Base-by-base conservation (phyloP, 257 asterid genomes). In the Jaltomata sinuosa region DNA sequence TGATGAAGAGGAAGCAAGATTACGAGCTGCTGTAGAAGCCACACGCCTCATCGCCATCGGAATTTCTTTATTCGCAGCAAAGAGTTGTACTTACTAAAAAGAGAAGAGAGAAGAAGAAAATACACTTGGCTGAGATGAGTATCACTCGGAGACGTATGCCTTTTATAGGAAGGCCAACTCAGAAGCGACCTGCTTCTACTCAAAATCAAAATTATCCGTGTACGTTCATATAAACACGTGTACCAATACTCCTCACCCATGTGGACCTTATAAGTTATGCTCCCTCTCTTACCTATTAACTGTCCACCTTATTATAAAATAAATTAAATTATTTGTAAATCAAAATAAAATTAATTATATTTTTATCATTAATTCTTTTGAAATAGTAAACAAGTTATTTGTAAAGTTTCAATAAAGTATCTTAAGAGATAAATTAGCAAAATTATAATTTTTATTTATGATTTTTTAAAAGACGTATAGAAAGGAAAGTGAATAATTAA, bases 11-110 rank as follows among this genome's bases (percentile, higher is more conserved):
- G 94, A 89, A 86, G 92, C 42, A 54, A 92, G 15, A 78, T 94
- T 92, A 84, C 97, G 95, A 89, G 89, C 82, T 38, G 96, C 94
- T 82, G 93, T 88, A 14, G 91, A 74, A 83, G 90, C 94, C 40
- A 77, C 97, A 85, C 96, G 92, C 77, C 91, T 94, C 98, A 93
- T 92, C 88, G 98, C 97, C 97, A 93, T 94, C 40, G 21, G 42
- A 27, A 1, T 45, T 22, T 42, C 11, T 27, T 40, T 72, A 42
- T 74, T 74, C 42, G 52, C 80, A 22, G 80, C 4, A 3, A 42
- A 25, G 36, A 27, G 80, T 74, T 31, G 14, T 72, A 74, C 57
- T 45, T 74, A 9, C 59, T 25, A 42, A 47, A 42, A 72, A 3
- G 12, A 40, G 19, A 7, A 57, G 36, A 27, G 64, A 62, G n/a